phyloP scores from a whole-genome alignment of 1,139 yeast genomes.

The Protomyces inundatus region DNA sequence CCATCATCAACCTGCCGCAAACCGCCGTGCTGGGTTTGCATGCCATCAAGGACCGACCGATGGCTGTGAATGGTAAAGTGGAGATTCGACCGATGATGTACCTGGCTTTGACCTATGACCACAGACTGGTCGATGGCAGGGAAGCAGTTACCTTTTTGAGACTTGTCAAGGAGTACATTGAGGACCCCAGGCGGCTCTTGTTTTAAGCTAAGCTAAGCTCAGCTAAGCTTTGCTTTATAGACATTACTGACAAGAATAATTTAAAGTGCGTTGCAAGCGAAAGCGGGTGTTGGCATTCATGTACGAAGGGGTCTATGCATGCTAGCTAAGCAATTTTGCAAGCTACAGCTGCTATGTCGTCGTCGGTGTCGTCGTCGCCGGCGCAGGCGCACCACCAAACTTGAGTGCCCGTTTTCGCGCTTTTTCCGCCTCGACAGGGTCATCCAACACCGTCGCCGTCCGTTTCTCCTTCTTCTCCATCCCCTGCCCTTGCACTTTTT shows the following conservation, averaged over 20 bases:
- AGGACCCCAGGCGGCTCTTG: conserved; percentile 59
- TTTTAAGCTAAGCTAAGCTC: background rate
- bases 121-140: conserved; percentile 96
- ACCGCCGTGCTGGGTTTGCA: conserved; percentile 97
- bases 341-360: background rate
- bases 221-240: too few relatives aligned
- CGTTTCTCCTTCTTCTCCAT: conserved; percentile 4
- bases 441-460: conserved; percentile 25
- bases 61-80: conserved; percentile 90
- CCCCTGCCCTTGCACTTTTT: background rate
- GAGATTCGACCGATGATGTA: conserved; percentile 99
- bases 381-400: conserved; percentile 4
- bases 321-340: background rate
- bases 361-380: background rate
- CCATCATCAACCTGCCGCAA: conserved; percentile 97
- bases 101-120: conserved; percentile 96
- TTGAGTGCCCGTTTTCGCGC: conserved; percentile 27
- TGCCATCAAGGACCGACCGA: conserved; percentile 97
- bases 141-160: conserved; percentile 97
- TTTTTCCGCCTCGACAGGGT: conserved; percentile 28
- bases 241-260: too few relatives aligned
- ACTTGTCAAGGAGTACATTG: conserved; percentile 92
- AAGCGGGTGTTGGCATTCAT: too few relatives aligned
- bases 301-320: too few relatives aligned
- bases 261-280: too few relatives aligned